These are phyloP conservation scores for Zarea fungicola DNA, from an alignment of 2,329 filamentous ascomycete genomes.

Conservation along the genomic window DNA sequence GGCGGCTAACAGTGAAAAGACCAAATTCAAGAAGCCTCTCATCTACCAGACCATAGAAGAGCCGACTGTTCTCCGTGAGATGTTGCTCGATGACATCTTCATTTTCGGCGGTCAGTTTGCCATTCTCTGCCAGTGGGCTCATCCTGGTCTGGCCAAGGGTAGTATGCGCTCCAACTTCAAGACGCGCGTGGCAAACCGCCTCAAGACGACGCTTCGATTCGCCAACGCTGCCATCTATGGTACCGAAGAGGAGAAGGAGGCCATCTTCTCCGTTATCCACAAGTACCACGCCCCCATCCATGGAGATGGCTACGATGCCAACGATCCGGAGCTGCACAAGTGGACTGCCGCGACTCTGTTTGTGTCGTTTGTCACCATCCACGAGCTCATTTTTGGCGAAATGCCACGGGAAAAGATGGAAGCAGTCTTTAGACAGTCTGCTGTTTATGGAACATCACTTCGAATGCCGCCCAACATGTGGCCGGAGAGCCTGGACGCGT, in stretches of 20 bases:
- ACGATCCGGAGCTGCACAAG: slow-evolving; percentile 32
- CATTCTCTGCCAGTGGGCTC: slow-evolving; percentile 36
- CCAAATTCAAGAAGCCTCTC: slow-evolving; percentile 14
- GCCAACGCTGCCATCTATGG: slow-evolving; percentile 35
- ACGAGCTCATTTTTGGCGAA: slow-evolving; percentile 30
- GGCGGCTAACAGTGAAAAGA: background rate
- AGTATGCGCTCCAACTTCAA: slow-evolving; percentile 35
- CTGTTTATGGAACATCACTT: slow-evolving; percentile 25
- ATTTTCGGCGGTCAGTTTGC: slow-evolving; percentile 22
- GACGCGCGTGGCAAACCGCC: slow-evolving; percentile 29
- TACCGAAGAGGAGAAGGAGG: slow-evolving; percentile 25
- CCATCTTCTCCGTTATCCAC: slow-evolving; percentile 33
- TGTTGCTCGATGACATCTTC: slow-evolving; percentile 19
- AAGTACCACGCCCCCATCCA: slow-evolving; percentile 27
- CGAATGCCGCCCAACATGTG: slow-evolving; percentile 30
- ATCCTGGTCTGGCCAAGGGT: slow-evolving; percentile 32
- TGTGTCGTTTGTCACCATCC: slow-evolving; percentile 29
- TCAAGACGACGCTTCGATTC: slow-evolving; percentile 34
- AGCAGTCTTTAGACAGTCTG: slow-evolving; percentile 22
- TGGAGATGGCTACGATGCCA: slow-evolving; percentile 29
- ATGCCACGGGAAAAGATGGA: slow-evolving; percentile 24
- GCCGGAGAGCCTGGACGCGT: slow-evolving; percentile 28
- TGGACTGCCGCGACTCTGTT: slow-evolving; percentile 38
- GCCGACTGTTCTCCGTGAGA: slow-evolving; percentile 16
- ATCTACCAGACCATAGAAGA: slow-evolving; percentile 19